Evolutionary conservation across 2,329 filamentous ascomycete genomes (phyloP), one percentile per base, ranked within the genome.

Genomic region (Bipolaris victoriae): DNA sequence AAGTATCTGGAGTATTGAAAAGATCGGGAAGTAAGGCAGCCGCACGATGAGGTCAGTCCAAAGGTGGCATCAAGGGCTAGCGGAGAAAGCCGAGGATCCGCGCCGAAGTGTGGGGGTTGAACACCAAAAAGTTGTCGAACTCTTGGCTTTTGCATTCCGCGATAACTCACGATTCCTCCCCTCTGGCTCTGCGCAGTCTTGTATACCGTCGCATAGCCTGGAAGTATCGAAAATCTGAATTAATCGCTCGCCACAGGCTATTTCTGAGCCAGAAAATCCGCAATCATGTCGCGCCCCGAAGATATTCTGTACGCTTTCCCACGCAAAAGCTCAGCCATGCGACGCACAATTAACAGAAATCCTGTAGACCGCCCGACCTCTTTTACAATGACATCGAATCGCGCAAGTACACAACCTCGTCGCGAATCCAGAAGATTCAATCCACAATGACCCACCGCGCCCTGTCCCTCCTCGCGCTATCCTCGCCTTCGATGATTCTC

Each of bases 371-470:
- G 49, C 94, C 95, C 64, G 95, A 99, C 80, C 89, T 98, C 74
- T 96, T 96, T 83, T 99, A 99, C 84, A 90, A 97, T 82, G 94
- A 98, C 80, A 83, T 84, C 77, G 94, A 97, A 83, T 94, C 95
- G 31, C 90, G 91, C 76, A 98, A 98, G 83, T 99, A 99, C 82
- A 98, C 95, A 7, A 97, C 94, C 4, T 94, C 88, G 63, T 97
- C 92, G 4, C 92, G 95, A 63, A 98, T 99, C 74, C 91, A 95
- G 72, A 92, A 91, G 68, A 97, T 99, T 69, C 95, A 99, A 78
- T 90, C 93, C 0, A 86, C 88, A 61, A 99, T 99, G 95, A 97
- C 95, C 26, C 85, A 92, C 67, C 90, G 95, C 55, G 95, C 95
- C 33, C 90, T 99, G 62, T 89, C 95, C 73, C 90, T 99, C 15